These are phyloP conservation scores for Coemansia sp. DNA, from an alignment of 192 early-diverging fungal genomes.

Conservation along the genomic window DNA sequence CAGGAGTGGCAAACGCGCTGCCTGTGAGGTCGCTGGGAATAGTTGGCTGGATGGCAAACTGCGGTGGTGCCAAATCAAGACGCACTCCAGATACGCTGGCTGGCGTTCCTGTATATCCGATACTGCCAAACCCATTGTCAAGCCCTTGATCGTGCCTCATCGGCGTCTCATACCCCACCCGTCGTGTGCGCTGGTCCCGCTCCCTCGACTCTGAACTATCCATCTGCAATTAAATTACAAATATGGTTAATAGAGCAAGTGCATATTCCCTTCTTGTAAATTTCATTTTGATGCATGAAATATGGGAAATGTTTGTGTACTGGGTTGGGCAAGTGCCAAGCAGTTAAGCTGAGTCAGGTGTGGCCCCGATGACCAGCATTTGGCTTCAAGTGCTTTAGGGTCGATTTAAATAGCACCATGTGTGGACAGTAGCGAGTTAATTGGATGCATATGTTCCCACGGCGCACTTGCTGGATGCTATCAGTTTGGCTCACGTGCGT, in stretches of 20 bases:
- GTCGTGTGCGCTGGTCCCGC: no score
- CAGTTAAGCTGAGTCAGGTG: no score
- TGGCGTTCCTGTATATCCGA: slow-evolving; percentile 3
- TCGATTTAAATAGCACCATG: background rate
- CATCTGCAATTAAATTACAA: no score
- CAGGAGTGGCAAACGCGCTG: slow-evolving; percentile 12
- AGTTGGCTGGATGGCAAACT: background rate
- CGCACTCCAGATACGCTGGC: slow-evolving; percentile 15
- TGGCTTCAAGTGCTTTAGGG: no score
- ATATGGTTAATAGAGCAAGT: no score
- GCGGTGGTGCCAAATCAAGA: slow-evolving; percentile 9
- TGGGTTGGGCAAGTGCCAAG: no score
- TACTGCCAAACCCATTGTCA: background rate
- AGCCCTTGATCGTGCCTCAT: background rate
- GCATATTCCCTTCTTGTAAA: no score
- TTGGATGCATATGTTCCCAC: background rate
- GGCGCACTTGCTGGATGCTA: background rate
- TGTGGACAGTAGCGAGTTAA: background rate
- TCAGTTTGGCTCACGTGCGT: background rate
- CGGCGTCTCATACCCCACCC: background rate
- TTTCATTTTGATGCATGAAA: no score
- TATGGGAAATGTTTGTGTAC: no score
- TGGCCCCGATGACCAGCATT: no score
- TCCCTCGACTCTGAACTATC: no score
- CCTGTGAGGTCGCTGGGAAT: background rate